Evolutionary conservation across 352 stramenopile species (phyloP).

Genomic region (Globisporangium paddicum): DNA sequence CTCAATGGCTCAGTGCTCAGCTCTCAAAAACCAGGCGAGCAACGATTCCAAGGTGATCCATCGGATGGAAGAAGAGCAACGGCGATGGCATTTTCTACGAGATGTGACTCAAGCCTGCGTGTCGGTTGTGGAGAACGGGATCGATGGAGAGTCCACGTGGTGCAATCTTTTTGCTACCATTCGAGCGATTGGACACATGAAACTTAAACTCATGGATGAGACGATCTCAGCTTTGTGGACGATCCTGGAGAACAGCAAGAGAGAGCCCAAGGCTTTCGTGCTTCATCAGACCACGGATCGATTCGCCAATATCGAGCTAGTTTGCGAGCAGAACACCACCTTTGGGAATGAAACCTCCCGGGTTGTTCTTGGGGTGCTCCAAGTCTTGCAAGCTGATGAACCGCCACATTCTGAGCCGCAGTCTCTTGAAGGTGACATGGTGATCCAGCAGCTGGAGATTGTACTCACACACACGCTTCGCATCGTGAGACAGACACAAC

Average conservation of each 20-base stretch:
- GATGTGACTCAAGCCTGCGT: not conserved
- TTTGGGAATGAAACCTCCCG: not conserved
- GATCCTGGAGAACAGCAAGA: not conserved
- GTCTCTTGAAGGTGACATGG: not conserved
- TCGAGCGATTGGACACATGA: not conserved
- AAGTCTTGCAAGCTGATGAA: not conserved
- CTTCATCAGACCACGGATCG: not conserved
- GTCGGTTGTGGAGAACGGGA: not conserved
- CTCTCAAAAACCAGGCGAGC: not conserved
- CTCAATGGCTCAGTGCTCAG: not conserved
- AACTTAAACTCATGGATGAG: not conserved
- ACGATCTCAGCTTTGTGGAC: not conserved
- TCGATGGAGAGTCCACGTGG: not conserved
- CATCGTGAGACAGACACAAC: not conserved
- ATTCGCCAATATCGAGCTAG: not conserved
- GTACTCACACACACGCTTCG: not conserved
- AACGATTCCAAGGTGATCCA: not conserved
- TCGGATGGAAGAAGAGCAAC: not conserved
- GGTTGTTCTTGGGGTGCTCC: not conserved
- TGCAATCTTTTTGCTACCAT: not conserved
- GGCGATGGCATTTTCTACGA: not conserved
- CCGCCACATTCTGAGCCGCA: too few relatives aligned
- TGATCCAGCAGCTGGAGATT: not conserved
- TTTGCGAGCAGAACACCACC: not conserved
- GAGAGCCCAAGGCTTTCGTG: not conserved